Conservation (phyloP, 1,284 basidiomycete species). For the Mycena sp. region DNA sequence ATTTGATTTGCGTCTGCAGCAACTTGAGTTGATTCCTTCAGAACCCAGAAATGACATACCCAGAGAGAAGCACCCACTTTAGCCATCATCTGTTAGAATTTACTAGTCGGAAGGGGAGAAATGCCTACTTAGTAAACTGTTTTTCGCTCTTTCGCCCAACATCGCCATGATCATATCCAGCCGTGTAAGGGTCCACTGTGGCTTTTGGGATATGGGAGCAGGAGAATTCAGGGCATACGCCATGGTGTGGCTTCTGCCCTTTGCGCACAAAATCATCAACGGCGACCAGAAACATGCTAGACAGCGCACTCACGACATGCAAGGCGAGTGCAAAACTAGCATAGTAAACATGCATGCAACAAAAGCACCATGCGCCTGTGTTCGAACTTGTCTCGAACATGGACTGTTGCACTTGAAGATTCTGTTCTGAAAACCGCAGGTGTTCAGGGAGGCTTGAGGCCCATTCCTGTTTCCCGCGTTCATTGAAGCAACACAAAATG, state of each 20-base stretch:
- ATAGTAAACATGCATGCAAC: slow-evolving; percentile 74
- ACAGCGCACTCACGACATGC: slow-evolving; percentile 58
- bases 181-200: slow-evolving; percentile 61
- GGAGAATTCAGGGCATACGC: slow-evolving; percentile 7
- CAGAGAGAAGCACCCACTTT: slow-evolving; percentile 72
- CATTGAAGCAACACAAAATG: background rate
- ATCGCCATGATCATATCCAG: slow-evolving; percentile 67
- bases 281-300: slow-evolving; percentile 12
- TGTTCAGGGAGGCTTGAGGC: slow-evolving; percentile 68
- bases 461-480: slow-evolving; percentile 61
- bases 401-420: slow-evolving; percentile 69
- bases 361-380: slow-evolving; percentile 80
- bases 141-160: slow-evolving; percentile 71
- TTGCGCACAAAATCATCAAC: background rate
- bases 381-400: slow-evolving; percentile 83
- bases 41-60: slow-evolving; percentile 51
- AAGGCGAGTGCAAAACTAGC: slow-evolving; percentile 73
- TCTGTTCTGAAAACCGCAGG: slow-evolving; percentile 73
- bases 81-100: slow-evolving; percentile 23
- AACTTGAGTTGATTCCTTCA: slow-evolving; percentile 17
- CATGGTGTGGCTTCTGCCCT: slow-evolving; percentile 14
- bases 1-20: slow-evolving; percentile 69
- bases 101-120: slow-evolving; percentile 15
- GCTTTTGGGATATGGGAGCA: slow-evolving; percentile 1
- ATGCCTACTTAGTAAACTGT: slow-evolving; percentile 72